These are phyloP conservation scores for Aegilops umbellulata DNA, from an alignment of 176 grass and related monocot species.

Conservation along the genomic window DNA sequence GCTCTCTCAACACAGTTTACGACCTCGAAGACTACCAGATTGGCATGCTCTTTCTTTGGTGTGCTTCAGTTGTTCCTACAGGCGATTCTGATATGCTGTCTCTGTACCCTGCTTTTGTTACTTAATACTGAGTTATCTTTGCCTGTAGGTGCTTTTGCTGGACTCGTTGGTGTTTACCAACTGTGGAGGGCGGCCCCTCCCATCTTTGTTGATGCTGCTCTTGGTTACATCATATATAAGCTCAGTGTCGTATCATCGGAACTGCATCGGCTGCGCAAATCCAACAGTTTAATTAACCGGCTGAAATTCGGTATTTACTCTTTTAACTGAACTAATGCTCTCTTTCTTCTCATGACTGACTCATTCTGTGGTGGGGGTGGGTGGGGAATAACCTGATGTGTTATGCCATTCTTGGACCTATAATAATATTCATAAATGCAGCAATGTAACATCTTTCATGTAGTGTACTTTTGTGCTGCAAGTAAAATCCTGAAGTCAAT, in stretches of 20 bases:
- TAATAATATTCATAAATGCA: neutral
- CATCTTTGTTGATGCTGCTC: neutral
- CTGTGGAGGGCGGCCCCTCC: neutral
- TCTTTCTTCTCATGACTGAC: neutral
- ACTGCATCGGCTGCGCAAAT: neutral
- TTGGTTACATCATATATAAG: slow-evolving; percentile 3
- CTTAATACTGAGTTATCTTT: neutral
- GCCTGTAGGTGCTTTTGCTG: neutral
- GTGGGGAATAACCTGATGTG: neutral
- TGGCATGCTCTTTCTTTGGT: neutral
- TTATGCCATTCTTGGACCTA: neutral
- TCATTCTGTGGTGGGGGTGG: neutral
- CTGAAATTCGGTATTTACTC: neutral
- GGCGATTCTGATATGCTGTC: neutral
- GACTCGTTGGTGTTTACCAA: neutral
- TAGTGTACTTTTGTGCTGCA: neutral
- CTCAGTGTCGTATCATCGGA: neutral
- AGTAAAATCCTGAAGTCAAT: neutral
- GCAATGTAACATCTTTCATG: neutral
- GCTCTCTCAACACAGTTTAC: neutral
- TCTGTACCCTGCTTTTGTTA: neutral
- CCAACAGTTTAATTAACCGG: neutral
- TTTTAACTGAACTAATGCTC: neutral
- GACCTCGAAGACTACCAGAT: neutral
- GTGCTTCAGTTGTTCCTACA: neutral